These are phyloP conservation scores for Exophiala sideris DNA, from an alignment of 2,329 filamentous ascomycete genomes.

Conservation along the genomic window DNA sequence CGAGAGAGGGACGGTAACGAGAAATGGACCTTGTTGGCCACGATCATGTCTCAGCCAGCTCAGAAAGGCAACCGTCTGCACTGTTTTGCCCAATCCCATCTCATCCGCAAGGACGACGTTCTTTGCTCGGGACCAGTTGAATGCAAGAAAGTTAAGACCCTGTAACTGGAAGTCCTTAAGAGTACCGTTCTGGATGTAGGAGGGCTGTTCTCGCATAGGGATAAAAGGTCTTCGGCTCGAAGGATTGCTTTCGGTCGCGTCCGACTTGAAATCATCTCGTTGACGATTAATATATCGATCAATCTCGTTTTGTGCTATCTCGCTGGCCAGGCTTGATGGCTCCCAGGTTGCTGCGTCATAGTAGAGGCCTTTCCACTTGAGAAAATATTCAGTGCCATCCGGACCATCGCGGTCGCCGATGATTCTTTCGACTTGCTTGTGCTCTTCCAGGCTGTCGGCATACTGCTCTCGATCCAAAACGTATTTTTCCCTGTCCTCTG, in stretches of 20 bases:
- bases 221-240: constrained; percentile 70
- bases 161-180: constrained; percentile 90
- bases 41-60: constrained; percentile 93
- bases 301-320: constrained; percentile 81
- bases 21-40: constrained; percentile 86
- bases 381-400: constrained; percentile 79
- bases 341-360: constrained; percentile 98
- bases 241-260: constrained; percentile 71
- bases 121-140: constrained; percentile 91
- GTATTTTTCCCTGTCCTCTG: constrained; percentile 88
- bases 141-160: constrained; percentile 89
- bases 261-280: constrained; percentile 74
- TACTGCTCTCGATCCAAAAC: constrained; percentile 91
- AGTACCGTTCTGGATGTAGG: constrained; percentile 79
- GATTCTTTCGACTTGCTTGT: constrained; percentile 87
- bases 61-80: constrained; percentile 94
- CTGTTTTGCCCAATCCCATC: constrained; percentile 97
- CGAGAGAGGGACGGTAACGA: constrained; percentile 94
- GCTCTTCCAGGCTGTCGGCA: constrained; percentile 82
- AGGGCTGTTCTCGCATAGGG: constrained; percentile 74
- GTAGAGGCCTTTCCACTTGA: constrained; percentile 94
- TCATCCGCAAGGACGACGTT: constrained; percentile 98
- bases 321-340: constrained; percentile 66
- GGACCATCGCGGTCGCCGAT: constrained; percentile 80
- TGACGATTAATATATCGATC: constrained; percentile 85